Evolutionary conservation across 2,329 filamentous ascomycete genomes (phyloP).

Genomic region (Trichoderma cornu-damae): DNA sequence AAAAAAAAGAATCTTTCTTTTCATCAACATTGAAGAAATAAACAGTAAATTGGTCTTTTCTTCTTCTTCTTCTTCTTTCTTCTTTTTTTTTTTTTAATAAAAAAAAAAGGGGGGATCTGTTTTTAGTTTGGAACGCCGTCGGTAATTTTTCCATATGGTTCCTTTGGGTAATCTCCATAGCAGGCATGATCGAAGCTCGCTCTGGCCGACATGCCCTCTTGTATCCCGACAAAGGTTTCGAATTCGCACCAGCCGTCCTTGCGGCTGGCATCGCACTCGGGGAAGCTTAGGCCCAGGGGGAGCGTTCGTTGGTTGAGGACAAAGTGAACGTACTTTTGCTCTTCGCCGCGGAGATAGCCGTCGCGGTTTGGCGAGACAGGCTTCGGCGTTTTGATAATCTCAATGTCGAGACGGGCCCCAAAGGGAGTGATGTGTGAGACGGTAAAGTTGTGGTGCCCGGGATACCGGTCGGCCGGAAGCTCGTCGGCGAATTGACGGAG

Average conservation of each 20-base stretch:
- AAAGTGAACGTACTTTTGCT: conserved; percentile 69
- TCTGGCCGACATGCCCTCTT: conserved; percentile 52
- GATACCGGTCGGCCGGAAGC: conserved; percentile 52
- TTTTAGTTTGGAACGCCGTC: conserved; percentile 34
- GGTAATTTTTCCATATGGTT: conserved; percentile 37
- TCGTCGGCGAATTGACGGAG: conserved; percentile 61
- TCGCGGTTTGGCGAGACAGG: conserved; percentile 54
- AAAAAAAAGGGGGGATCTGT: neutral
- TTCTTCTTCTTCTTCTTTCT: no score
- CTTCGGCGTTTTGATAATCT: conserved; percentile 63
- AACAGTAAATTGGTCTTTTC: no score
- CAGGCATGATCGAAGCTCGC: conserved; percentile 63
- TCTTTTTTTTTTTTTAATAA: no score
- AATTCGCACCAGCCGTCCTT: conserved; percentile 76
- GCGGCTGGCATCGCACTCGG: conserved; percentile 55
- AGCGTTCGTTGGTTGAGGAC: conserved; percentile 69
- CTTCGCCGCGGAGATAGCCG: conserved; percentile 46
- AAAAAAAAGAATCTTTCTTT: neutral
- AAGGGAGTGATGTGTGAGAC: conserved; percentile 67
- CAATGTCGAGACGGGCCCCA: conserved; percentile 66
- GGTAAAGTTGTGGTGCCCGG: conserved; percentile 56
- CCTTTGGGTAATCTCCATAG: conserved; percentile 46
- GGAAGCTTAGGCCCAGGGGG: conserved; percentile 61
- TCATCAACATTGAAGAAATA: no score
- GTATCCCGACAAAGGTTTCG: conserved; percentile 58